Percentiles rank a stretch among this genome's conserved stretches.
phyloP scores from a whole-genome alignment of 192 early-diverging fungal genomes.

The Dissophora ornata region DNA sequence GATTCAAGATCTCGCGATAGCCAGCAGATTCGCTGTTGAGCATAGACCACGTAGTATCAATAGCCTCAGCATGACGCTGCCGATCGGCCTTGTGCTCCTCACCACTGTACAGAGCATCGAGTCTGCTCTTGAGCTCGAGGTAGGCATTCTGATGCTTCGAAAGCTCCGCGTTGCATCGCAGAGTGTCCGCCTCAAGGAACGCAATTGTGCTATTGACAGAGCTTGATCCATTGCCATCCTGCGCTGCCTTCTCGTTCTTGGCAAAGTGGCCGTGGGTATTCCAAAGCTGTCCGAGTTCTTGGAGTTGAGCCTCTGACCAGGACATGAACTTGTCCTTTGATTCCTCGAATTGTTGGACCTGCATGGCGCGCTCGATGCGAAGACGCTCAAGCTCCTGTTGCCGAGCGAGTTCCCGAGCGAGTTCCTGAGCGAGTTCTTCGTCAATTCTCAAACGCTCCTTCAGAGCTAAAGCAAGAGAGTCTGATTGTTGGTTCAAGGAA shows the following conservation, averaged over 20 bases:
- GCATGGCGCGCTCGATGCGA: slow-evolving; percentile 17
- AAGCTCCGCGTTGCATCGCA: slow-evolving; percentile 10
- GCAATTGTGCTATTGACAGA: slow-evolving; percentile 1
- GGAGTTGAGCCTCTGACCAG: slow-evolving; percentile 22
- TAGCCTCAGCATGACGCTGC: slow-evolving; percentile 9
- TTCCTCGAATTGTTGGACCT: slow-evolving; percentile 26
- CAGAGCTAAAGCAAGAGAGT: slow-evolving; percentile 15
- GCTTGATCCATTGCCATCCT: neutral
- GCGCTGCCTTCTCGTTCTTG: neutral
- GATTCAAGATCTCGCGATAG: slow-evolving; percentile 25
- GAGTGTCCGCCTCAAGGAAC: slow-evolving; percentile 11
- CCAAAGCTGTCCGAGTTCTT: slow-evolving; percentile 30
- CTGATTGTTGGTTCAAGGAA: slow-evolving; percentile 11
- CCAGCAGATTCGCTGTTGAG: slow-evolving; percentile 20
- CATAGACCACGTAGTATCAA: slow-evolving; percentile 26
- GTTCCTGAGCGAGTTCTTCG: too few relatives aligned
- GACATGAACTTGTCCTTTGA: slow-evolving; percentile 33
- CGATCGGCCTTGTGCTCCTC: slow-evolving; percentile 8
- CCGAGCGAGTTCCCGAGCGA: slow-evolving; percentile 7
- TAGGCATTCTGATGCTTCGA: slow-evolving; percentile 11
- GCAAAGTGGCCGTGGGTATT: slow-evolving; percentile 18
- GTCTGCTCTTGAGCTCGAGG: slow-evolving; percentile 14
- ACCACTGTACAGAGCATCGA: slow-evolving; percentile 3
- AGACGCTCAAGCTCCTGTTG: slow-evolving; percentile 27
- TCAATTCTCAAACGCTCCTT: slow-evolving; percentile 32